A percentile compares a stretch with the other conserved stretches of the same genome.
phyloP scores from a whole-genome alignment of 140 eudicot genomes.

The Oenanthe javanica region DNA sequence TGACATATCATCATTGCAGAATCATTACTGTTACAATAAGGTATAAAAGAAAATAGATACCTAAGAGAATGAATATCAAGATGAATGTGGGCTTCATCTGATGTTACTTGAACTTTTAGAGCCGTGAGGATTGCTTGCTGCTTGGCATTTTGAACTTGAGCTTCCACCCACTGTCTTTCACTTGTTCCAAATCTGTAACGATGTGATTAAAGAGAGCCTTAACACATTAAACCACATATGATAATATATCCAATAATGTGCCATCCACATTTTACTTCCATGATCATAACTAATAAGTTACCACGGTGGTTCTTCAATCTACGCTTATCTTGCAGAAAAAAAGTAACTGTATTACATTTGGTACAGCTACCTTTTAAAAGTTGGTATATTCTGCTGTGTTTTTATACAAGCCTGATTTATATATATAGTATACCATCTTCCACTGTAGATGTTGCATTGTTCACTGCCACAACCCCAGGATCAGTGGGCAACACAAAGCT shows the following conservation, averaged over 20 bases:
- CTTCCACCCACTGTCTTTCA: conserved; percentile 99
- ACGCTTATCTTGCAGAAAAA: neutral
- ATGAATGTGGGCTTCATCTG: conserved; percentile 99
- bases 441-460: neutral
- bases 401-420: neutral
- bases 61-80: conserved; percentile 97
- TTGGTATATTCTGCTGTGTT: neutral
- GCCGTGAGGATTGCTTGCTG: conserved; percentile 86
- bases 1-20: neutral
- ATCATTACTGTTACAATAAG: neutral
- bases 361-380: neutral
- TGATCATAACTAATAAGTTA: neutral
- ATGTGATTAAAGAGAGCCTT: conserved; percentile 4
- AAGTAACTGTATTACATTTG: neutral
- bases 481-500: neutral
- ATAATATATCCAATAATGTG: neutral
- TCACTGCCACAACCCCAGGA: neutral
- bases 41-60: conserved; percentile 24
- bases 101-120: conserved; percentile 90
- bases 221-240: neutral
- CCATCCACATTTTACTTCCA: neutral
- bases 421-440: neutral
- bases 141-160: conserved; percentile 98
- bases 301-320: neutral
- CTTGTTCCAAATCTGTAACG: conserved; percentile 84